Base-by-base conservation (phyloP, 331 rosid species). In the Quercus tomentella region DNA sequence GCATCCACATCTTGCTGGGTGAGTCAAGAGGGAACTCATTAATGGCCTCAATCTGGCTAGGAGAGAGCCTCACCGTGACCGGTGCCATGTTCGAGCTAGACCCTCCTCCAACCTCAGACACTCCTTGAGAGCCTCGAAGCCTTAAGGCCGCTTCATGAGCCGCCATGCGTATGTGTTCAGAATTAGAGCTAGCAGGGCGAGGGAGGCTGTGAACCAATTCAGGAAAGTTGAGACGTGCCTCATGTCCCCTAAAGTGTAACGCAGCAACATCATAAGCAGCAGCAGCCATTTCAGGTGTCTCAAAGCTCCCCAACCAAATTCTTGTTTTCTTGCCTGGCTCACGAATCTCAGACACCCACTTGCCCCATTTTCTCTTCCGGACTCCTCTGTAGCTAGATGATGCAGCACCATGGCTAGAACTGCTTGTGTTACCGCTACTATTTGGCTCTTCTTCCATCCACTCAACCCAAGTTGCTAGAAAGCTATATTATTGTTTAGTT, bases 271-370 rank as follows among this genome's bases (percentile, higher is more conserved):
- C 99, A 31, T 93, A 95, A 0, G 99, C 99, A 0, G 97, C 88
- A 0, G 97, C 99, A 0, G 99, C 99, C 99, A 93, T 95, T 83
- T 93, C 91, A 0, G 96, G 90, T 6, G 97, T 87, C 78, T 91
- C 89, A 61, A 89, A 95, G 63, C 99, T 95, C 3, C 99, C 99
- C 0, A 95, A 52, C 99, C 99, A 95, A 15, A 95, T 95, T 37
- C 99, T 58, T 41, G 90, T 89, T 43, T 95, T 95, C 28, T 84
- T 93, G 0, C 99, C 99, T 0, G 99, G 99, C 77, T 95, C 97
- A 1, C 97, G 94, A 30, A 95, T 95, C 83, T 95, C 99, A 1
- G 99, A 95, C 1, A 95, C 97, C 97, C 97, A 95, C 61, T 95
- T 95, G 0, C 99, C 99, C 99, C 99, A 95, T 88, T 95, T 95